Conservation (phyloP, 805 yeast species). For the Pichia cephalocereana region DNA sequence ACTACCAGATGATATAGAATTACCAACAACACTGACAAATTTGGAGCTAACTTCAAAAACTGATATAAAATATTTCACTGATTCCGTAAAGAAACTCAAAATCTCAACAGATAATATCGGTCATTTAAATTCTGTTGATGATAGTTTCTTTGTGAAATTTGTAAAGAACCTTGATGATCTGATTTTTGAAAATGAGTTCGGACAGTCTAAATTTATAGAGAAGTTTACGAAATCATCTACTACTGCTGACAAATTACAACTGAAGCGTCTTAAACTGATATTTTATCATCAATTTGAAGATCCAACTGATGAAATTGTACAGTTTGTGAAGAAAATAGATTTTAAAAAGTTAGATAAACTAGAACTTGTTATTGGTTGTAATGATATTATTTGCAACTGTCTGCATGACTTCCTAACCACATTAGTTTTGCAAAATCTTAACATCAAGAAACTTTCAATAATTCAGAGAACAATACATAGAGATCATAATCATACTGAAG, state of each 20-base stretch:
- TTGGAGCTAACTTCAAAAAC: background rate
- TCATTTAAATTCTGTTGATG: background rate
- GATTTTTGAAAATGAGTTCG: background rate
- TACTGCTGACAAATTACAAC: slow-evolving; percentile 5
- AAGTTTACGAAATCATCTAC: background rate
- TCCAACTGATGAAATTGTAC: slow-evolving; percentile 9
- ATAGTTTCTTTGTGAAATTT: background rate
- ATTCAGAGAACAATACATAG: slow-evolving; percentile 25
- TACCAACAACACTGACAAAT: background rate
- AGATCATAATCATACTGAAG: slow-evolving; percentile 40
- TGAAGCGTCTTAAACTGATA: slow-evolving; percentile 31
- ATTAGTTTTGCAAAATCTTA: slow-evolving; percentile 17
- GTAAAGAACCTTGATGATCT: background rate
- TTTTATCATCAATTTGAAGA: slow-evolving; percentile 39
- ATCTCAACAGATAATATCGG: no score
- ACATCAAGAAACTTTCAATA: slow-evolving; percentile 30
- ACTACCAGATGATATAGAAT: background rate
- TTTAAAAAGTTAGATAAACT: slow-evolving; percentile 28
- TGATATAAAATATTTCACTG: background rate
- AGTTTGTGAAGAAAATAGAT: slow-evolving; percentile 25
- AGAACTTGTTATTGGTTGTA: slow-evolving; percentile 49
- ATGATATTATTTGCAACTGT: slow-evolving; percentile 37
- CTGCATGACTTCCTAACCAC: slow-evolving; percentile 29
- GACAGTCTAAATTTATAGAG: background rate
- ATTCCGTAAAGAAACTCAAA: background rate